Conservation (phyloP, 768 basidiomycete species). For the Lentinula aciculospora region DNA sequence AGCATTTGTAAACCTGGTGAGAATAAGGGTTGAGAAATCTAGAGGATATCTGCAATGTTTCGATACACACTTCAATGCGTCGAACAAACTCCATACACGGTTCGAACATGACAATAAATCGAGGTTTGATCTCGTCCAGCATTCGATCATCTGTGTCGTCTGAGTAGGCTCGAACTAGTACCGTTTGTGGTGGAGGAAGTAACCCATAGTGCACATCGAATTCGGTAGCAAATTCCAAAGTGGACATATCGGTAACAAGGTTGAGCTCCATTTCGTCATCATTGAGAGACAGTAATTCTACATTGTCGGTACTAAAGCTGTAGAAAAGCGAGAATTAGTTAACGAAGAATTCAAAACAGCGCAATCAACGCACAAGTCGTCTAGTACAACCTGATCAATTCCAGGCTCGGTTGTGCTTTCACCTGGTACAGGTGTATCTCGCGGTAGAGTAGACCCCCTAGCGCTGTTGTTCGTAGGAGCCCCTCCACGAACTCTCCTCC, state of each 20-base stretch:
- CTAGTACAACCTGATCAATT: background rate
- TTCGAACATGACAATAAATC: slow-evolving; percentile 94
- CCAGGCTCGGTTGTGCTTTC: background rate
- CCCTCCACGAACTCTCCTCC: slow-evolving; percentile 77
- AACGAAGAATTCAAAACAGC: background rate
- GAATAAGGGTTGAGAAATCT: background rate
- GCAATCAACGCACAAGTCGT: background rate
- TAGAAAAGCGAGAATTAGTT: background rate
- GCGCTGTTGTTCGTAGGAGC: slow-evolving; percentile 29
- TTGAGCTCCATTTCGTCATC: slow-evolving; percentile 15
- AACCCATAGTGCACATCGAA: slow-evolving; percentile 82
- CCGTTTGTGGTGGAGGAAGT: slow-evolving; percentile 68
- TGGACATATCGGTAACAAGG: slow-evolving; percentile 17
- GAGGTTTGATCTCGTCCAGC: slow-evolving; percentile 80
- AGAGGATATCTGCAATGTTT: background rate
- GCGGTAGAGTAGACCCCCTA: background rate
- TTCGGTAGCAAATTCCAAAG: slow-evolving; percentile 37
- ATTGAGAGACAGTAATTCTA: background rate
- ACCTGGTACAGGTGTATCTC: slow-evolving; percentile 4
- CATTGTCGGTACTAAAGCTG: background rate
- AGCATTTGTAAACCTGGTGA: slow-evolving; percentile 86
- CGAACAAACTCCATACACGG: slow-evolving; percentile 91
- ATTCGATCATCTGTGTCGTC: slow-evolving; percentile 92
- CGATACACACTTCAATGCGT: slow-evolving; percentile 75
- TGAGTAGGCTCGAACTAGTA: slow-evolving; percentile 82